A percentile compares a stretch with the other conserved stretches of the same genome.
These are phyloP conservation scores for Kodamaea suecica DNA, from an alignment of 1,139 yeast species.

Conservation along the genomic window DNA sequence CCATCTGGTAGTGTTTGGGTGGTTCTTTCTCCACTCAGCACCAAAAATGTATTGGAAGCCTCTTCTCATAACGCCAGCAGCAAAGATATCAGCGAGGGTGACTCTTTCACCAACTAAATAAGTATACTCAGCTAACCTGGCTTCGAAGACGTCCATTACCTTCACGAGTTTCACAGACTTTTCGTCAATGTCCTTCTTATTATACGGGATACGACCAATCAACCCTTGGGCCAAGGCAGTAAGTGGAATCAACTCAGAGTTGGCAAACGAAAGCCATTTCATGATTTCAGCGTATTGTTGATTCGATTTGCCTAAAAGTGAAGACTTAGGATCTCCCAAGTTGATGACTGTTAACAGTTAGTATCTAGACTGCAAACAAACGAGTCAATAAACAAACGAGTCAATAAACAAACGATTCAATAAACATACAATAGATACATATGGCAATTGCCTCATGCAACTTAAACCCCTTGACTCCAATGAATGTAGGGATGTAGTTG, in stretches of 20 bases:
- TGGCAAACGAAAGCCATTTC: constrained; percentile 80
- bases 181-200: constrained; percentile 73
- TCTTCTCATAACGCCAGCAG: constrained; percentile 59
- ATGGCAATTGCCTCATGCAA: constrained; percentile 80
- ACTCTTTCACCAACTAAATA: constrained; percentile 89
- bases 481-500: constrained; percentile 70
- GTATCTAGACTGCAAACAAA: constrained; percentile 13
- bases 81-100: constrained; percentile 77
- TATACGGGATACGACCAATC: constrained; percentile 50
- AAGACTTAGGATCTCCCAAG: constrained; percentile 24
- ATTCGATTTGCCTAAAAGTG: constrained; percentile 59
- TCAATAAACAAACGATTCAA: constrained; percentile 62
- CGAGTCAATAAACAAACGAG: constrained; percentile 8
- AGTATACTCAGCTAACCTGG: constrained; percentile 69
- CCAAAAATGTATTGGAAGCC: constrained; percentile 71
- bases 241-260: constrained; percentile 59
- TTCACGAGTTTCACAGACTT: constrained; percentile 38
- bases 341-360: constrained; percentile 17
- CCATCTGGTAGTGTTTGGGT: constrained; percentile 85
- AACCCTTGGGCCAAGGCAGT: constrained; percentile 38
- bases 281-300: constrained; percentile 68
- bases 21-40: constrained; percentile 66
- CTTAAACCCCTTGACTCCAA: constrained; percentile 75
- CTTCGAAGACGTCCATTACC: constrained; percentile 50
- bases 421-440: constrained; percentile 11